Conservation (phyloP, 495 filamentous ascomycete species). For the Acidiella bohemica region DNA sequence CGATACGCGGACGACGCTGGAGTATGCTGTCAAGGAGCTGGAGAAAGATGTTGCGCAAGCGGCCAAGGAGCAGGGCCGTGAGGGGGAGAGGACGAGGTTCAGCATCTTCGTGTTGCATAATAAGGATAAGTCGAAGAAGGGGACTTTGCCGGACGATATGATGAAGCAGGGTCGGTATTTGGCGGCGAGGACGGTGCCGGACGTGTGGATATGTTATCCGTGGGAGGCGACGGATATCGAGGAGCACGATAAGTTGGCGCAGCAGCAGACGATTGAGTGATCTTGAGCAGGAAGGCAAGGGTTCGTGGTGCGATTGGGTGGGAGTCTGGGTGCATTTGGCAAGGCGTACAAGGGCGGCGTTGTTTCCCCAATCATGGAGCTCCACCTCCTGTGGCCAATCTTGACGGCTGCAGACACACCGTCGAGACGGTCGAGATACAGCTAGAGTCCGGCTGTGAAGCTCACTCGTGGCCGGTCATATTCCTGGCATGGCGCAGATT, state of each 20-base stretch:
- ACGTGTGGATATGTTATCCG: conserved; percentile 99
- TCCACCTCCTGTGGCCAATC: no score
- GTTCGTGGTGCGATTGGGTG: no score
- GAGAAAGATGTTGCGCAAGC: conserved; percentile 89
- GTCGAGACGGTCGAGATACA: no score
- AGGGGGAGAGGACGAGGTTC: conserved; percentile 61
- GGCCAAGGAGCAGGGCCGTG: conserved; percentile 51
- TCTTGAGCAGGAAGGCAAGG: no score
- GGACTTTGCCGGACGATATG: conserved; percentile 67
- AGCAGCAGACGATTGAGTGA: conserved; percentile 13
- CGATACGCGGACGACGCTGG: conserved; percentile 90
- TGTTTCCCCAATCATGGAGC: no score
- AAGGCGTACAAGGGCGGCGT: no score
- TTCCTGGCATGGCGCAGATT: no score
- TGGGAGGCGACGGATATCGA: conserved; percentile 97
- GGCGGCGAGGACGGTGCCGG: conserved; percentile 72
- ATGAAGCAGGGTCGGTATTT: conserved; percentile 61
- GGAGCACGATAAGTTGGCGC: conserved; percentile 67
- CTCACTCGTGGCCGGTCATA: no score
- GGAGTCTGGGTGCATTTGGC: no score
- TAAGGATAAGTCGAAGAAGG: conserved; percentile 91
- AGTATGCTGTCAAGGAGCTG: conserved; percentile 91
- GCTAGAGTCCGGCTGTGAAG: no score
- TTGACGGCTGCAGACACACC: no score
- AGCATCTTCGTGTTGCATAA: conserved; percentile 87